phyloP scores from a whole-genome alignment of 73 alveolate genomes.

The Effrenium voratum region DNA sequence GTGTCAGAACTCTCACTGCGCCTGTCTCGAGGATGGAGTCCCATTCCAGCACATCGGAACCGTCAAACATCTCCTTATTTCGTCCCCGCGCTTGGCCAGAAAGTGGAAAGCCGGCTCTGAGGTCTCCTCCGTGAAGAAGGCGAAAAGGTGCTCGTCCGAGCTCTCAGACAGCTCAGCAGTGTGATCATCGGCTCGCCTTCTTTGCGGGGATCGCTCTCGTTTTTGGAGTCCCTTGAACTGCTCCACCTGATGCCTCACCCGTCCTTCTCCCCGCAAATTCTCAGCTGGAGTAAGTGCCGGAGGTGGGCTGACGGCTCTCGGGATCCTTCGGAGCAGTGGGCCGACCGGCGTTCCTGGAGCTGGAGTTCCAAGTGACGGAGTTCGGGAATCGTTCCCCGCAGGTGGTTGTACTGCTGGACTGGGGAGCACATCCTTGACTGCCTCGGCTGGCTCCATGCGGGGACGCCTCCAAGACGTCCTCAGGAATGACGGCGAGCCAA shows the following conservation, averaged over 20 bases:
- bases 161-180: not conserved
- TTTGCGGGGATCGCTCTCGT: not conserved
- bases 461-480: too few species aligned
- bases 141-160: not conserved
- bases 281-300: not conserved
- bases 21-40: not conserved
- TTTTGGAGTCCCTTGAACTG: not conserved
- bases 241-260: not conserved
- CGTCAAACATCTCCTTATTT: not conserved
- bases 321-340: too few species aligned
- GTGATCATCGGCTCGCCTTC: not conserved
- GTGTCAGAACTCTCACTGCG: not conserved
- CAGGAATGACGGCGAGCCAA: too few species aligned
- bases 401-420: not conserved
- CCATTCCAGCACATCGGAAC: not conserved
- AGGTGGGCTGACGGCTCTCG: not conserved
- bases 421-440: too few species aligned
- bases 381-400: not conserved
- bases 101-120: too few species aligned
- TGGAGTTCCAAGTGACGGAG: too few species aligned
- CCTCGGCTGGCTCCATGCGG: too few species aligned
- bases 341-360: conserved; percentile 8
- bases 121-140: too few species aligned
- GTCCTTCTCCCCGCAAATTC: not conserved
- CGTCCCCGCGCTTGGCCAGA: not conserved